Evolutionary conservation across 768 basidiomycete genomes (phyloP).

Genomic region (Clitopilus passeckerianus): DNA sequence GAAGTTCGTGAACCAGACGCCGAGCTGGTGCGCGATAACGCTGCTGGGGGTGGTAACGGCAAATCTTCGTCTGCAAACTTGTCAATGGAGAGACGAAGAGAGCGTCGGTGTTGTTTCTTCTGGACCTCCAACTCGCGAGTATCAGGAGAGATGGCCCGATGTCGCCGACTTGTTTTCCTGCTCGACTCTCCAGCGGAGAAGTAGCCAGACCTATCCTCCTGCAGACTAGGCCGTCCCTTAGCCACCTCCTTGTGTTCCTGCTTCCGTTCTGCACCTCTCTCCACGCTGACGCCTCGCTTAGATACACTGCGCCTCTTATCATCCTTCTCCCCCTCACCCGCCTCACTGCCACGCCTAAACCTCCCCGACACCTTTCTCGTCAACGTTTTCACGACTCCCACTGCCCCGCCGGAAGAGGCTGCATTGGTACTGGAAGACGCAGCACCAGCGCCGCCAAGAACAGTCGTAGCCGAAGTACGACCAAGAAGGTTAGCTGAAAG

Average conservation of each 20-base stretch:
- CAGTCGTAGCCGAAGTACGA: neutral
- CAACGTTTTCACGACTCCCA: constrained; percentile 18
- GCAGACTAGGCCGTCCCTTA: constrained; percentile 24
- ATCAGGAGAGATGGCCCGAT: neutral
- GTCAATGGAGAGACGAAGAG: constrained; percentile 28
- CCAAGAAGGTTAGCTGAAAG: neutral
- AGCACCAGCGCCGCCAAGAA: neutral
- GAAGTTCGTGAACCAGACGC: neutral
- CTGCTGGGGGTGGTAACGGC: neutral
- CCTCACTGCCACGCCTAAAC: constrained; percentile 20
- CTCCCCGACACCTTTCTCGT: constrained; percentile 30
- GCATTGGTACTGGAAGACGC: neutral
- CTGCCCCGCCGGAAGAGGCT: neutral
- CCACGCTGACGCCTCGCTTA: constrained; percentile 1
- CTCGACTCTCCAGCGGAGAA: constrained; percentile 12
- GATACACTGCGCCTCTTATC: neutral
- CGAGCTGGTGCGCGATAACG: neutral
- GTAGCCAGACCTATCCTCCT: constrained; percentile 20
- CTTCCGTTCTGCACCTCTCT: constrained; percentile 1
- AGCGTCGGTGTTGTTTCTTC: constrained; percentile 14
- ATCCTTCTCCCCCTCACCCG: constrained; percentile 6
- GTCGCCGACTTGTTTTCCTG: neutral
- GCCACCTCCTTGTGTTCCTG: neutral
- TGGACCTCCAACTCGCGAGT: constrained; percentile 8
- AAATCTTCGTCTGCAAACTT: constrained; percentile 15